Evolutionary conservation across 345 rosid genomes (phyloP).

Genomic region (Kernera saxatilis): DNA sequence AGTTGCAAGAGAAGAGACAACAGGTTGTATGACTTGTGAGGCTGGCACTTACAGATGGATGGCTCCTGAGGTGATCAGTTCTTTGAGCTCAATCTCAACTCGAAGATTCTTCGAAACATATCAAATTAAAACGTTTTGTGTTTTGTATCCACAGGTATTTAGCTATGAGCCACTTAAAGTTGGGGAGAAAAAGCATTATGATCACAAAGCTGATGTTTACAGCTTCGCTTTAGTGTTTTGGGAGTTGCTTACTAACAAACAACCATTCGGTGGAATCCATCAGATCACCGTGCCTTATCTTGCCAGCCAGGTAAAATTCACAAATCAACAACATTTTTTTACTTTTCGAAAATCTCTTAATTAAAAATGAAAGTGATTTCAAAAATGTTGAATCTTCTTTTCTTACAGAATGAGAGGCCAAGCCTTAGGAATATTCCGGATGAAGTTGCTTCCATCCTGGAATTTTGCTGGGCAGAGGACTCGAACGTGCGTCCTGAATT

Average conservation of each 20-base stretch:
- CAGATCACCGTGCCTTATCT: constrained; percentile 34
- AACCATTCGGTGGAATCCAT: constrained; percentile 40
- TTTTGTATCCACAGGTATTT: constrained; percentile 33
- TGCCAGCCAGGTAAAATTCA: constrained; percentile 32
- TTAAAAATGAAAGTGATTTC: neutral
- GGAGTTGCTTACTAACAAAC: constrained; percentile 53
- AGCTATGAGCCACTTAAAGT: constrained; percentile 35
- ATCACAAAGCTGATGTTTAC: constrained; percentile 72
- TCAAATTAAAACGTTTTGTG: neutral
- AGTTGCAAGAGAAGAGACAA: constrained; percentile 44
- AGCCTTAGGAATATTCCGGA: constrained; percentile 36
- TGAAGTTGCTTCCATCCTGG: constrained; percentile 34
- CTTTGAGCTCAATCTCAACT: neutral
- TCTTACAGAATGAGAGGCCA: constrained; percentile 51
- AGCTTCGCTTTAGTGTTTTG: constrained; percentile 62
- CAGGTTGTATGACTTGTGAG: constrained; percentile 47
- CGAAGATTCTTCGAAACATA: neutral
- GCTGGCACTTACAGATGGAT: constrained; percentile 68
- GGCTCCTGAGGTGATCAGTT: constrained; percentile 65
- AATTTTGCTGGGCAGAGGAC: constrained; percentile 56
- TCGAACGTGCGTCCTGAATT: constrained; percentile 52
- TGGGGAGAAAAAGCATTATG: constrained; percentile 48
- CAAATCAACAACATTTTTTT: neutral
- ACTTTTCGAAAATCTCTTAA: neutral
- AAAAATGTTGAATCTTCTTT: neutral